Evolutionary conservation across 768 basidiomycete species (phyloP).

Genomic region (Rhizopogon vulgaris): DNA sequence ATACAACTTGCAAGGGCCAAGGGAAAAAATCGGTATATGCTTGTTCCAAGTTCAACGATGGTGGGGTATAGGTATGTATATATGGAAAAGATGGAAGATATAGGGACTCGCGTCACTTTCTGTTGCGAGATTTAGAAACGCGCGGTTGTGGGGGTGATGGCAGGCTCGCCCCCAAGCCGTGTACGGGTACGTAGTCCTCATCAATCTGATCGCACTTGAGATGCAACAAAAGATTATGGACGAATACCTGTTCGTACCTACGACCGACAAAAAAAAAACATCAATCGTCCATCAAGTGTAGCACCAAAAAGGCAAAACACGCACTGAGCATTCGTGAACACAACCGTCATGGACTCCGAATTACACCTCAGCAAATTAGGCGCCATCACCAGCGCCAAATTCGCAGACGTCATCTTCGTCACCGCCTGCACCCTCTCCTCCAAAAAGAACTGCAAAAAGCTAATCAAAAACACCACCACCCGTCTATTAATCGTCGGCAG

Average conservation of each 20-base stretch:
- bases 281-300: not conserved
- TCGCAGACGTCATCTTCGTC: conserved; percentile 89
- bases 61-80: not conserved
- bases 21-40: not conserved
- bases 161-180: conserved; percentile 70
- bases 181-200: conserved; percentile 66
- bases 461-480: conserved; percentile 83
- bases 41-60: not conserved
- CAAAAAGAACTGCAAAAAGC: conserved; percentile 86
- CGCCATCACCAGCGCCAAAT: conserved; percentile 87
- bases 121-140: conserved; percentile 50
- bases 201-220: conserved; percentile 75
- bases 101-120: conserved; percentile 26
- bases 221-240: conserved; percentile 77
- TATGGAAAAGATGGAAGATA: not conserved
- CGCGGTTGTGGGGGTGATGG: conserved; percentile 38
- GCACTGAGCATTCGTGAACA: conserved; percentile 89
- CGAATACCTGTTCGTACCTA: conserved; percentile 86
- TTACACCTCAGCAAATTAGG: conserved; percentile 84
- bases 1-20: not conserved
- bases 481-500: conserved; percentile 84
- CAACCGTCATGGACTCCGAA: conserved; percentile 82
- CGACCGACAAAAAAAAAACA: conserved; percentile 6
- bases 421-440: conserved; percentile 63
- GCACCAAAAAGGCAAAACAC: conserved; percentile 23